Evolutionary conservation across 2,329 filamentous ascomycete genomes (phyloP), one percentile per base, ranked within the genome.

Genomic region (Lecanosticta acicola): DNA sequence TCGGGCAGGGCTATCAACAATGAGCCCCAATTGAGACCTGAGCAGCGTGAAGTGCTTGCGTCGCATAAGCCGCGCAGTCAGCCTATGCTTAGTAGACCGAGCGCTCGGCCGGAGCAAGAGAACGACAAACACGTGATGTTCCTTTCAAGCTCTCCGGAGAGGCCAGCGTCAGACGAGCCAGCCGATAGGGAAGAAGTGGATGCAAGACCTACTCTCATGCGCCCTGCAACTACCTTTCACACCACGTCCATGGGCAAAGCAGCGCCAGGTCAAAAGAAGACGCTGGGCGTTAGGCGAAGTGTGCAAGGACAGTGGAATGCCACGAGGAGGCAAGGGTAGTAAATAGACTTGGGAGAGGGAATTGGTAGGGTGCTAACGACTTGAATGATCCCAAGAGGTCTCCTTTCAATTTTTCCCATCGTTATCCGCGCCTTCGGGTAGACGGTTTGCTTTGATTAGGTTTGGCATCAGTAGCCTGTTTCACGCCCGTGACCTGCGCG

Each of bases 261-360:
- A 40, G 58, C 45, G 29, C 38, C 58, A 5, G 11, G 11, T 26
- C 64, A 60, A 35, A 68, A 68, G 49, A 72, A 64, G 53, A 76
- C 74, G 14, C 53, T 77, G 41, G 76, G 76, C 2, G 66, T 74
- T 47, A 66, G 72, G 46, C 63, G 71, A 41, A 72, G 68, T 39
- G 68, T 78, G 65, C 68, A 74, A 46, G 71, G 72, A 11, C 24
- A 29, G 24, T 29, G 24, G 24, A 29, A 29, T 29, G 24, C 24
- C 24, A 29, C 24, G 11, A 29, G 24, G 11, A 29, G 24, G 24
- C 24, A 29, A n/a, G n/a, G n/a, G n/a, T n/a, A n/a, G n/a, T n/a
- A n/a, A n/a, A n/a, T n/a, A n/a, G n/a, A n/a, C n/a, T n/a, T n/a
- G n/a, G n/a, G n/a, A n/a, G n/a, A n/a, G n/a, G n/a, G n/a, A n/a